Evolutionary conservation across 2,329 filamentous ascomycete genomes (phyloP).

Genomic region (Diatrype stigma): DNA sequence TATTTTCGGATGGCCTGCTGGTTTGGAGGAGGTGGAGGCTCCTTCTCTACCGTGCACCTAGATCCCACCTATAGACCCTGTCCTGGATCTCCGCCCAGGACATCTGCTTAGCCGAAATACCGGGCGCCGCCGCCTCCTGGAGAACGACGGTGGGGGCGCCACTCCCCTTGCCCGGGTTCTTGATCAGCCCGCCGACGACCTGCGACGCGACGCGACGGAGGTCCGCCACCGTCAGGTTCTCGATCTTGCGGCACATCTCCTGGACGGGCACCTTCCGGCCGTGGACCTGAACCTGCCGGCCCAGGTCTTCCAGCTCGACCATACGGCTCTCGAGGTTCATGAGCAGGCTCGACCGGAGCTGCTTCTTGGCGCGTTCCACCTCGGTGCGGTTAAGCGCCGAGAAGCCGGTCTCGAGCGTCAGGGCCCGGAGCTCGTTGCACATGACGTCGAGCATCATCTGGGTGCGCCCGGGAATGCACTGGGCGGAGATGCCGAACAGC

Average conservation of each 20-base stretch:
- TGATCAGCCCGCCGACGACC: constrained; percentile 72
- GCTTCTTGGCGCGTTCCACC: constrained; percentile 93
- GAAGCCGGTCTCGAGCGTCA: constrained; percentile 74
- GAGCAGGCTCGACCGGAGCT: constrained; percentile 80
- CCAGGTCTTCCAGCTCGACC: constrained; percentile 95
- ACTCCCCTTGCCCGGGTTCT: constrained; percentile 72
- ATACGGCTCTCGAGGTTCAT: constrained; percentile 98
- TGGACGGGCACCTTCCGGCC: constrained; percentile 85
- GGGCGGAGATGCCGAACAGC: constrained; percentile 87
- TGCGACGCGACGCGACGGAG: constrained; percentile 73
- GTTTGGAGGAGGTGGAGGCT: not conserved
- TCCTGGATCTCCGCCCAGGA: constrained; percentile 89
- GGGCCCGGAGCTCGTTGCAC: constrained; percentile 78
- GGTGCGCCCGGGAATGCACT: constrained; percentile 75
- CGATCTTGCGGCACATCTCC: constrained; percentile 89
- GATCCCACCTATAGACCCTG: constrained; percentile 75
- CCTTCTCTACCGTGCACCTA: constrained; percentile 54
- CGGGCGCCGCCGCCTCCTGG: constrained; percentile 80
- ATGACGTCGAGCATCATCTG: constrained; percentile 89
- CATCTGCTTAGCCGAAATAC: constrained; percentile 63
- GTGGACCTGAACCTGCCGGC: constrained; percentile 94
- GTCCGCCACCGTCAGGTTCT: constrained; percentile 74
- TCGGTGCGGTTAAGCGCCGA: constrained; percentile 68
- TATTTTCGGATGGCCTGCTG: no score
- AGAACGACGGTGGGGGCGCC: constrained; percentile 91